phyloP scores from a whole-genome alignment of 179 eudicot species.

The Sideroxylon spinosum region DNA sequence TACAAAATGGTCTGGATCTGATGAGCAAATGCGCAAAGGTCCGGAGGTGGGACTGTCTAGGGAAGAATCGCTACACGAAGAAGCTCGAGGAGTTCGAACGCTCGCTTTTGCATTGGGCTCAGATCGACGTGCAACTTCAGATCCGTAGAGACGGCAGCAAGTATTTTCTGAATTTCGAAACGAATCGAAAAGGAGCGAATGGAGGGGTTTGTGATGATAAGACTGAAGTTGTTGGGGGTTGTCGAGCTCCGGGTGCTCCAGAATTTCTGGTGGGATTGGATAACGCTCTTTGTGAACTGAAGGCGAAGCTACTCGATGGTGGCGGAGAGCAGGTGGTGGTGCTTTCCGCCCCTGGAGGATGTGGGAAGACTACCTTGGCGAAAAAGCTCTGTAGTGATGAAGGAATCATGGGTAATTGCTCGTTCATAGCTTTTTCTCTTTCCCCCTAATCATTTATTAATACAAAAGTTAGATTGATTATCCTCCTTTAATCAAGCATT shows the following conservation, averaged over 20 bases:
- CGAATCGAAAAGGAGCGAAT: neutral
- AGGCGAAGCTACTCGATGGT: neutral
- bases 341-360: constrained; percentile 15
- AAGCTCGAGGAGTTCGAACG: too few species aligned
- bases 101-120: neutral
- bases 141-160: neutral
- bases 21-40: neutral
- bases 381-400: constrained; percentile 27
- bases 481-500: too few species aligned
- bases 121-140: neutral
- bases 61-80: constrained; percentile 4
- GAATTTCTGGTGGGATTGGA: constrained; percentile 21
- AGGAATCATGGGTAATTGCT: constrained; percentile 15
- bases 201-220: too few species aligned
- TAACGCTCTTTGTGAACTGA: constrained; percentile 12
- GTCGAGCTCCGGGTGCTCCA: constrained; percentile 22
- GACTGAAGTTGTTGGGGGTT: neutral
- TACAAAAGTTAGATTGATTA: too few species aligned
- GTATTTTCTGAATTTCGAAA: neutral
- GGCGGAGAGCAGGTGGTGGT: too few species aligned
- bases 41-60: constrained; percentile 4
- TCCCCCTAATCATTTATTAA: too few species aligned
- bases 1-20: neutral
- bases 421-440: too few species aligned
- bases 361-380: constrained; percentile 31